phyloP scores from a whole-genome alignment of 2,329 filamentous ascomycete species.

The Pestalotiopsis sp. region DNA sequence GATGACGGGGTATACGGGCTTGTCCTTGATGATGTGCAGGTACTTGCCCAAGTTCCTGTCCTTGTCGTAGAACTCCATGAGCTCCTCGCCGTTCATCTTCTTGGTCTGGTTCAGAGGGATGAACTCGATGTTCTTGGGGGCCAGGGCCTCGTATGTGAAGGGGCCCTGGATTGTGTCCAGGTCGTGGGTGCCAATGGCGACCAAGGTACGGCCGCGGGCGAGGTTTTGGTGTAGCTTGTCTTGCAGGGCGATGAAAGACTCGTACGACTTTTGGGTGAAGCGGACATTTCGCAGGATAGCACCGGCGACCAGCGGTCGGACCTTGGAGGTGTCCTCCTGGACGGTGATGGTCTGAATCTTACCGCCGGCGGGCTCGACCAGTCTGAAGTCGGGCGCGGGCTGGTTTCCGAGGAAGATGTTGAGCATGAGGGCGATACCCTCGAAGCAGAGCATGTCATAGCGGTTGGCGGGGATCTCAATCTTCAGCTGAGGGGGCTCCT shows the following conservation, averaged over 20 bases:
- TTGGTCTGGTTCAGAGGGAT: constrained; percentile 87
- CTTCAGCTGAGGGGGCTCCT: constrained; percentile 91
- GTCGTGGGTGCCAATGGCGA: constrained; percentile 97
- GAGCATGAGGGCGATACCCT: constrained; percentile 92
- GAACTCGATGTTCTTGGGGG: constrained; percentile 92
- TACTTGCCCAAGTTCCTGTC: constrained; percentile 91
- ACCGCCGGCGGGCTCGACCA: constrained; percentile 72
- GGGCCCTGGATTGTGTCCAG: constrained; percentile 90
- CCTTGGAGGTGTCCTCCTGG: constrained; percentile 70
- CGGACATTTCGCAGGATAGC: constrained; percentile 88
- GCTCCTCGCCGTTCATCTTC: constrained; percentile 81
- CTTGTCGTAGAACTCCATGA: constrained; percentile 95
- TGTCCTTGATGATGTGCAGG: constrained; percentile 92
- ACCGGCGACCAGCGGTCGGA: constrained; percentile 86
- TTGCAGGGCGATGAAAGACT: constrained; percentile 96
- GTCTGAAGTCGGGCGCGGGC: constrained; percentile 76
- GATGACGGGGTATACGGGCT: constrained; percentile 93
- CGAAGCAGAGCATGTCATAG: constrained; percentile 94
- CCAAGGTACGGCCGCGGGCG: constrained; percentile 87
- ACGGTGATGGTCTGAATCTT: constrained; percentile 82
- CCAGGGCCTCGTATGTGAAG: constrained; percentile 92
- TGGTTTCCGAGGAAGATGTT: constrained; percentile 88
- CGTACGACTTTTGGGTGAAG: constrained; percentile 89
- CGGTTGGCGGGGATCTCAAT: constrained; percentile 97
- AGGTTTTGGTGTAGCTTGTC: constrained; percentile 98